These are phyloP conservation scores for Penicillium egyptiacum DNA, from an alignment of 495 filamentous ascomycete genomes.

Conservation along the genomic window DNA sequence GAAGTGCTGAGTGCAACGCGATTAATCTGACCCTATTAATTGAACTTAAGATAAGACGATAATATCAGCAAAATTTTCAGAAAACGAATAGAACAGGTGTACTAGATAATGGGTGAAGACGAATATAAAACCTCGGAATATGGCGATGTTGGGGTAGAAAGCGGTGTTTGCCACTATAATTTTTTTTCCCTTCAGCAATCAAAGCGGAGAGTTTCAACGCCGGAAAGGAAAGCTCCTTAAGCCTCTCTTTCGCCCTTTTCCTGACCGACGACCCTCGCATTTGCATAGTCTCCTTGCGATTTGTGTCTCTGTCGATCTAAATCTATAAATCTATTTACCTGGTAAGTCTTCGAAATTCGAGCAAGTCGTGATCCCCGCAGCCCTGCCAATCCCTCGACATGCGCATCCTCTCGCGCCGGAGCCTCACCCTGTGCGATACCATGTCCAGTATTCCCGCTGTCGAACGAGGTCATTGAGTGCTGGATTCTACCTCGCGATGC, in stretches of 20 bases:
- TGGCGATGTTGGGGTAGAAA: slow-evolving; percentile 20
- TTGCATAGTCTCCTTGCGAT: slow-evolving; percentile 17
- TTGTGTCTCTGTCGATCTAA: slow-evolving; percentile 4
- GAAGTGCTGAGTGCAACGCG: not conserved
- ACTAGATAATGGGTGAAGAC: not conserved
- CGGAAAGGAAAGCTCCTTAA: slow-evolving; percentile 39
- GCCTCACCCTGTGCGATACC: slow-evolving; percentile 13
- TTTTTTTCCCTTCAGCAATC: slow-evolving; percentile 29
- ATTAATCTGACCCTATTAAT: not conserved
- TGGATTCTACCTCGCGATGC: slow-evolving; percentile 1
- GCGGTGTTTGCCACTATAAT: slow-evolving; percentile 29
- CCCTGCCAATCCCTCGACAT: slow-evolving; percentile 19
- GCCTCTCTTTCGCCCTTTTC: slow-evolving; percentile 33
- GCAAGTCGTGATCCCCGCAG: slow-evolving; percentile 19
- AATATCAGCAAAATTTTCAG: not conserved
- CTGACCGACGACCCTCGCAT: slow-evolving; percentile 16
- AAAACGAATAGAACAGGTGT: not conserved
- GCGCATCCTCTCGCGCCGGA: slow-evolving; percentile 23
- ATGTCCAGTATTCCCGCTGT: slow-evolving; percentile 1
- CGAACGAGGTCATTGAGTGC: not conserved
- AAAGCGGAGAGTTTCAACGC: slow-evolving; percentile 34
- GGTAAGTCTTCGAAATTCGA: slow-evolving; percentile 26
- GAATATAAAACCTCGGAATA: not conserved
- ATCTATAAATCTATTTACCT: slow-evolving; percentile 8
- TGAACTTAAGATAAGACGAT: not conserved